Conservation (phyloP, 768 basidiomycete genomes). For the Podaxis sp. region DNA sequence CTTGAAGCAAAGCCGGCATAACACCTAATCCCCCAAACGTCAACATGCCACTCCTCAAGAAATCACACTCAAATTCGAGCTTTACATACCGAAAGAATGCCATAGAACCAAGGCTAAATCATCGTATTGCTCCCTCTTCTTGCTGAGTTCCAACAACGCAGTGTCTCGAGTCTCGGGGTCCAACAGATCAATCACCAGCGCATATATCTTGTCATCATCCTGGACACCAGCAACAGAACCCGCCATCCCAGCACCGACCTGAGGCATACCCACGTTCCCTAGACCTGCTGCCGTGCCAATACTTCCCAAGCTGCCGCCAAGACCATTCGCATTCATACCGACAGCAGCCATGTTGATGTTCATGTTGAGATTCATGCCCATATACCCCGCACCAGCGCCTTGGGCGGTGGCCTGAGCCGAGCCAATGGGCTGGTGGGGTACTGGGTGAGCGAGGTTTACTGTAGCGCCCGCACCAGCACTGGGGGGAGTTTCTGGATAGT, state of each 20-base stretch:
- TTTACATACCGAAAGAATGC: constrained; percentile 88
- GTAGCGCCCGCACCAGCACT: constrained; percentile 37
- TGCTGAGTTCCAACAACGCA: constrained; percentile 93
- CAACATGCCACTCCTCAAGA: neutral
- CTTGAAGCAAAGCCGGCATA: constrained; percentile 96
- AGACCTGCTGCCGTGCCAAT: constrained; percentile 1
- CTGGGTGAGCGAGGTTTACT: constrained; percentile 49
- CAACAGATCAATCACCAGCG: constrained; percentile 84
- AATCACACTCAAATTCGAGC: constrained; percentile 15
- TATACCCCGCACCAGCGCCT: constrained; percentile 3
- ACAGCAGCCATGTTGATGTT: constrained; percentile 23
- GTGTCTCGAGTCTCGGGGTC: constrained; percentile 82
- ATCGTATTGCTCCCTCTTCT: constrained; percentile 99
- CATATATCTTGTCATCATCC: constrained; percentile 79
- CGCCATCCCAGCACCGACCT: constrained; percentile 12
- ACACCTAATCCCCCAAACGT: constrained; percentile 57
- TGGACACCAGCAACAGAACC: constrained; percentile 32
- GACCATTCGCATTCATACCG: constrained; percentile 17
- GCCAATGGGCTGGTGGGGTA: constrained; percentile 47
- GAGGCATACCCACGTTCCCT: neutral
- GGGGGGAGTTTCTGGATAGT: constrained; percentile 66
- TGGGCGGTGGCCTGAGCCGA: neutral
- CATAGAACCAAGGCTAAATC: constrained; percentile 96
- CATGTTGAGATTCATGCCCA: constrained; percentile 23
- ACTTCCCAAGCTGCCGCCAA: constrained; percentile 19